phyloP scores from a whole-genome alignment of 1,139 yeast species.

The Yamadazyma triangularis region DNA sequence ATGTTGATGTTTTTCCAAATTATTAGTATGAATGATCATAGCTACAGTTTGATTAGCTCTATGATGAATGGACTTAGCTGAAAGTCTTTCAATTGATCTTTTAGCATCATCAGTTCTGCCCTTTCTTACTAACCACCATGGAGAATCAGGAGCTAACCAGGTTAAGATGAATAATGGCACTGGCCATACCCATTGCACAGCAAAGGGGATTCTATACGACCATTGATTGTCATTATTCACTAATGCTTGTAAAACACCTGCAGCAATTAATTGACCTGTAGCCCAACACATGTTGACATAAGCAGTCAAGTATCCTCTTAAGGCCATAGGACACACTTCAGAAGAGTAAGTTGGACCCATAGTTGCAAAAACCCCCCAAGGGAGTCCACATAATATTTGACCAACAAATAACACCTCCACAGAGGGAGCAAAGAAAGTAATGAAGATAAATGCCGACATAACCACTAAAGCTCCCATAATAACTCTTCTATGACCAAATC shows the following conservation, averaged over 20 bases:
- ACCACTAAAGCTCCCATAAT: slow-evolving; percentile 14
- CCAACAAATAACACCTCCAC: slow-evolving; percentile 15
- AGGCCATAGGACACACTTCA: slow-evolving; percentile 15
- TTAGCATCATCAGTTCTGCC: slow-evolving; percentile 16
- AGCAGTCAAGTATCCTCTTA: slow-evolving; percentile 20
- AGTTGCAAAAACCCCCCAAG: slow-evolving; percentile 20
- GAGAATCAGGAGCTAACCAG: slow-evolving; percentile 19
- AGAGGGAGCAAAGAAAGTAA: slow-evolving; percentile 16
- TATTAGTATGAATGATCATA: slow-evolving; percentile 17
- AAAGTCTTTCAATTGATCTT: slow-evolving; percentile 12
- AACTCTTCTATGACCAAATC: slow-evolving; percentile 17
- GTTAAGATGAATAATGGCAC: slow-evolving; percentile 14
- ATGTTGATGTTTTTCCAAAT: slow-evolving; percentile 13
- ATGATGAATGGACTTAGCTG: slow-evolving; percentile 10
- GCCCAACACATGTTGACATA: slow-evolving; percentile 24
- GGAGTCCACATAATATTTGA: slow-evolving; percentile 18
- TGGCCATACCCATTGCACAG: slow-evolving; percentile 23
- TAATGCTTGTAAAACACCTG: slow-evolving; percentile 15
- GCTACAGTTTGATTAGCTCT: slow-evolving; percentile 12
- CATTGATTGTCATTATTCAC: slow-evolving; percentile 14
- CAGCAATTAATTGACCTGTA: slow-evolving; percentile 22
- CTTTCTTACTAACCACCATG: slow-evolving; percentile 20
- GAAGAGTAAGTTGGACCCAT: slow-evolving; percentile 20
- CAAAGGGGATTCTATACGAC: slow-evolving; percentile 20
- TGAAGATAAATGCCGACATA: slow-evolving; percentile 15